A percentile compares a stretch with the other conserved stretches of the same genome.
Conservation (phyloP, 371 early-diverging fungal genomes). For the Mortierella sp. region DNA sequence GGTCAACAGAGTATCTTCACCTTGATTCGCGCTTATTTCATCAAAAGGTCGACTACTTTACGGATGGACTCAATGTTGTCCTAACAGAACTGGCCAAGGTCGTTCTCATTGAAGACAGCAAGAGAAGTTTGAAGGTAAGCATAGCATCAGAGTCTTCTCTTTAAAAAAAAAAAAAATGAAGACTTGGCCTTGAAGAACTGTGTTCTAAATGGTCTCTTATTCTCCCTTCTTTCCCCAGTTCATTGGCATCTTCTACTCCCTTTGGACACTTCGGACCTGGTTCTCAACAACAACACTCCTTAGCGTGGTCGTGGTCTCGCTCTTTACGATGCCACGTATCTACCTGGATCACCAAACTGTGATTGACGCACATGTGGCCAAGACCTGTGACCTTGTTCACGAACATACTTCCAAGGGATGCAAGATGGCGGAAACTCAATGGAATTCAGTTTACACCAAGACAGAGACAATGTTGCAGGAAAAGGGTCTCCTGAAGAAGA, state of each 20-base stretch:
- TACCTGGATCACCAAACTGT: slow-evolving; percentile 57
- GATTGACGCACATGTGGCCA: slow-evolving; percentile 56
- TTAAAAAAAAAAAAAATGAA: too few species aligned
- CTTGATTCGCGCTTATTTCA: slow-evolving; percentile 26
- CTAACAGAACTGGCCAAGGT: slow-evolving; percentile 54
- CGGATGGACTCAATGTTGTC: slow-evolving; percentile 51
- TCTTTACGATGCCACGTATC: slow-evolving; percentile 55
- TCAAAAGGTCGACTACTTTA: slow-evolving; percentile 18
- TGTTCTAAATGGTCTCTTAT: too few species aligned
- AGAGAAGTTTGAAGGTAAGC: slow-evolving; percentile 40
- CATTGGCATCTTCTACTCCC: slow-evolving; percentile 49
- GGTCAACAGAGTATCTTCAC: background rate
- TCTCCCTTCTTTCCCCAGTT: slow-evolving; percentile 16
- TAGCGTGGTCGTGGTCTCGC: slow-evolving; percentile 50
- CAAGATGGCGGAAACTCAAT: background rate
- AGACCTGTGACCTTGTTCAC: slow-evolving; percentile 9
- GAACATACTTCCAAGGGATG: background rate
- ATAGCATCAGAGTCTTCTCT: too few species aligned
- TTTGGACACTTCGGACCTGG: slow-evolving; percentile 60
- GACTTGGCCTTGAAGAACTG: too few species aligned
- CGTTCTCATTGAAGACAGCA: slow-evolving; percentile 58
- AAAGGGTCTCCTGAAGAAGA: background rate
- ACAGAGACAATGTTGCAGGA: background rate
- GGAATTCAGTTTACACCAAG: background rate
- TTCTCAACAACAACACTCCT: slow-evolving; percentile 58